Conservation (phyloP, 305 asterid genomes). For the Fraxinus nigra region DNA sequence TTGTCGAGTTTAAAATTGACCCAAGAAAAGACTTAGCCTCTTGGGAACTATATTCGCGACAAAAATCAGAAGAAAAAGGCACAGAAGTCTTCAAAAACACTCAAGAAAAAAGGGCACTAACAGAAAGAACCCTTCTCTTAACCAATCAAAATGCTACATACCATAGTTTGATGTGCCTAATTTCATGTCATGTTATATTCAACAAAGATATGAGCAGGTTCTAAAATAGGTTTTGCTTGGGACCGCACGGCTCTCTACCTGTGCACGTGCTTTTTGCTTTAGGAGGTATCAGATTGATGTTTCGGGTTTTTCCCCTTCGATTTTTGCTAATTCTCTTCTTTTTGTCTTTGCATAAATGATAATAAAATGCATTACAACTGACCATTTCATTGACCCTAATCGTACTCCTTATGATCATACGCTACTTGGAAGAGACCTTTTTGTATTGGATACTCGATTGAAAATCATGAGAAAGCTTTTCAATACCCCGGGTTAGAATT, state of each 20-base stretch:
- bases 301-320: not conserved
- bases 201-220: constrained; percentile 29
- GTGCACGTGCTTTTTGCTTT: not conserved
- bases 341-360: not conserved
- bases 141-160: constrained; percentile 17
- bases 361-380: not conserved
- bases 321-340: not conserved
- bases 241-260: not conserved
- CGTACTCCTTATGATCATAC: not conserved
- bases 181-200: constrained; percentile 36
- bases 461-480: not conserved
- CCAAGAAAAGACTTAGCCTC: constrained; percentile 26
- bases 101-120: constrained; percentile 15
- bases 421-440: not conserved
- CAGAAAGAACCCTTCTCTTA: not conserved
- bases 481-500: not conserved
- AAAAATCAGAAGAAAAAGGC: constrained; percentile 15
- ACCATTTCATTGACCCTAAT: not conserved
- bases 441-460: not conserved
- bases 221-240: not conserved
- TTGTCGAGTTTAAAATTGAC: constrained; percentile 39
- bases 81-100: constrained; percentile 18
- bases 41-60: not conserved
- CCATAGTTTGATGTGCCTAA: constrained; percentile 28
- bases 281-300: not conserved